Evolutionary conservation across 1,284 basidiomycete species (phyloP).

Genomic region (Ganoderma boninense): DNA sequence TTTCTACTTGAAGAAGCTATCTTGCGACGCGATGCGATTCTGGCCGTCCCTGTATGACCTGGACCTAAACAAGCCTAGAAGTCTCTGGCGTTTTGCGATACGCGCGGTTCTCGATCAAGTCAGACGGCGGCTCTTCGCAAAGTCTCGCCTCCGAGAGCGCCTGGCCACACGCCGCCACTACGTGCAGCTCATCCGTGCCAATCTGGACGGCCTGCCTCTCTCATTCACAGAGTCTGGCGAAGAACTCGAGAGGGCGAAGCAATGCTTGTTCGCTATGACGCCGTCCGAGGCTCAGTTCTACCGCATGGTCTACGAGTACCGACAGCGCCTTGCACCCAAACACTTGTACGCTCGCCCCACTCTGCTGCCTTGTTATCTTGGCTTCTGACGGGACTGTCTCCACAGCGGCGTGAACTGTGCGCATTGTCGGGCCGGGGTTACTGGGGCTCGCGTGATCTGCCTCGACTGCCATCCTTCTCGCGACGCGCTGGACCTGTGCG

Average conservation of each 20-base stretch:
- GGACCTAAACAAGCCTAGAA: slow-evolving; percentile 23
- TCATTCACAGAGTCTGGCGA: not conserved
- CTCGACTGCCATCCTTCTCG: slow-evolving; percentile 34
- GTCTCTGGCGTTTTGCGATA: slow-evolving; percentile 39
- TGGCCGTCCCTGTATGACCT: slow-evolving; percentile 34
- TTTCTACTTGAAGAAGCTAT: slow-evolving; percentile 26
- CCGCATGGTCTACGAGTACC: slow-evolving; percentile 26
- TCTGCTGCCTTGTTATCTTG: not conserved
- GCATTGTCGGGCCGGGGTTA: slow-evolving; percentile 32
- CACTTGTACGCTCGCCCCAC: slow-evolving; percentile 33
- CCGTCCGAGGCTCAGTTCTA: slow-evolving; percentile 24
- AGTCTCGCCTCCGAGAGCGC: slow-evolving; percentile 12
- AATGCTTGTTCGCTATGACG: slow-evolving; percentile 25
- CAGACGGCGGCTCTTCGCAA: slow-evolving; percentile 14
- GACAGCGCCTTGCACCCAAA: slow-evolving; percentile 29
- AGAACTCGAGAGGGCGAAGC: slow-evolving; percentile 11
- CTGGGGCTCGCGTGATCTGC: slow-evolving; percentile 37
- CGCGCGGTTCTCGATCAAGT: slow-evolving; percentile 24
- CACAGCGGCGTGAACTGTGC: slow-evolving; percentile 34
- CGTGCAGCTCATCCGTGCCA: slow-evolving; percentile 18
- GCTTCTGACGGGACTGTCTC: not conserved
- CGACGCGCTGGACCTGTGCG: slow-evolving; percentile 37
- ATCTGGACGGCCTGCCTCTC: not conserved
- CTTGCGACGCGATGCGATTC: slow-evolving; percentile 27
- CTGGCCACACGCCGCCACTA: slow-evolving; percentile 19